Conservation (phyloP, 2,329 filamentous ascomycete genomes). For the Ophiostoma australiae region DNA sequence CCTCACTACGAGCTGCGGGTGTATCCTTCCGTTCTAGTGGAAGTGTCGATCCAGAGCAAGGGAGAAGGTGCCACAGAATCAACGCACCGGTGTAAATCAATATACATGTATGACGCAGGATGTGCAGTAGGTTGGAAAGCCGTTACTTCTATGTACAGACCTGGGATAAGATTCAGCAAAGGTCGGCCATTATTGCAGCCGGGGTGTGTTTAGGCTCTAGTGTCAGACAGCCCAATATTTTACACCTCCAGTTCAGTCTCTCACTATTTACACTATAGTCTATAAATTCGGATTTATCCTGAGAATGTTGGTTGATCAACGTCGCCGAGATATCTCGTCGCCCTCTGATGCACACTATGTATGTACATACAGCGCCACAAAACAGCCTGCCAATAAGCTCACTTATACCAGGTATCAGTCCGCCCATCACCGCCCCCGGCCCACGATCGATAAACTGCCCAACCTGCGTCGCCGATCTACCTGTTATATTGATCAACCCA, state of each 20-base stretch:
- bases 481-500: neutral
- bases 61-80: neutral
- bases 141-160: neutral
- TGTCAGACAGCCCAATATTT: no score
- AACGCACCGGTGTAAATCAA: neutral
- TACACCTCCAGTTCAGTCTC: no score
- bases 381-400: neutral
- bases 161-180: no score
- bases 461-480: neutral
- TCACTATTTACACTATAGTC: no score
- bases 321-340: no score
- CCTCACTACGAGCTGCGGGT: neutral
- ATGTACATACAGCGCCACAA: no score
- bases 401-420: neutral
- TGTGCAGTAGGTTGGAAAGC: neutral
- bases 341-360: no score
- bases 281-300: no score
- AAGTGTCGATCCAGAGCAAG: neutral
- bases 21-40: constrained; percentile 10
- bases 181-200: no score
- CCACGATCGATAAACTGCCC: neutral
- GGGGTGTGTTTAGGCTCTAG: no score
- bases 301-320: no score
- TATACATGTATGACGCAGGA: constrained; percentile 3
- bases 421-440: neutral